Evolutionary conservation across 768 basidiomycete species (phyloP).

Genomic region (Boletus sp.): DNA sequence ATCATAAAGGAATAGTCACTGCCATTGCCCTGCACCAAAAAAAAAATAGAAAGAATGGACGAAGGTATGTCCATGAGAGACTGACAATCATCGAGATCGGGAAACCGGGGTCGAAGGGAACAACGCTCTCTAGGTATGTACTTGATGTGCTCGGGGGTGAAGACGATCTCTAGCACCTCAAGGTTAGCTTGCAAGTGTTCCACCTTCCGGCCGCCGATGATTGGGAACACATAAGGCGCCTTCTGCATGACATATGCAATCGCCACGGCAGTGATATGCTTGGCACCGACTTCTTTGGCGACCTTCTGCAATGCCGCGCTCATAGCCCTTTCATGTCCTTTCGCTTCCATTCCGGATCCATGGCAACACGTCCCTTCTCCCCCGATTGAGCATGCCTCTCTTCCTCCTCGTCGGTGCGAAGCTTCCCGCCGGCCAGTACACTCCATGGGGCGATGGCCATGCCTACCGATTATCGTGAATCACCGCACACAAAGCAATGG

Average conservation of each 20-base stretch:
- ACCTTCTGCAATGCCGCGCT: conserved; percentile 39
- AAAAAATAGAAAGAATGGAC: neutral
- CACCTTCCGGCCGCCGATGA: conserved; percentile 44
- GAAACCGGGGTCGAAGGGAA: conserved; percentile 42
- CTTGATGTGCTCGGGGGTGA: conserved; percentile 39
- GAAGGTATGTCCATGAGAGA: neutral
- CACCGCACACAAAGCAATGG: neutral
- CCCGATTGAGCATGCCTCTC: conserved; percentile 22
- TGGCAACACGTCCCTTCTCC: conserved; percentile 39
- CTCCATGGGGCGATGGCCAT: conserved; percentile 38
- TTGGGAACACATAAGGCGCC: conserved; percentile 43
- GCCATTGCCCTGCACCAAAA: conserved; percentile 27
- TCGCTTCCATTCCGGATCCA: conserved; percentile 33
- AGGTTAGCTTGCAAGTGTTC: conserved; percentile 43
- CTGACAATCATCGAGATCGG: conserved; percentile 34
- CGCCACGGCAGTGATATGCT: conserved; percentile 37
- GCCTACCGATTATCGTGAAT: neutral
- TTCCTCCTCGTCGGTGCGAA: conserved; percentile 34
- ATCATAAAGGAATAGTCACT: conserved; percentile 16
- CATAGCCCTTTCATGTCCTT: conserved; percentile 35
- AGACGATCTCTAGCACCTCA: conserved; percentile 40
- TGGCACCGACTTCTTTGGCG: conserved; percentile 38
- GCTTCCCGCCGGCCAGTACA: conserved; percentile 31
- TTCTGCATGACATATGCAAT: conserved; percentile 48
- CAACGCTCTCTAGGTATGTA: conserved; percentile 36